Base-by-base conservation (phyloP, 2,329 filamentous ascomycete species). In the Fusarium agapanthi region DNA sequence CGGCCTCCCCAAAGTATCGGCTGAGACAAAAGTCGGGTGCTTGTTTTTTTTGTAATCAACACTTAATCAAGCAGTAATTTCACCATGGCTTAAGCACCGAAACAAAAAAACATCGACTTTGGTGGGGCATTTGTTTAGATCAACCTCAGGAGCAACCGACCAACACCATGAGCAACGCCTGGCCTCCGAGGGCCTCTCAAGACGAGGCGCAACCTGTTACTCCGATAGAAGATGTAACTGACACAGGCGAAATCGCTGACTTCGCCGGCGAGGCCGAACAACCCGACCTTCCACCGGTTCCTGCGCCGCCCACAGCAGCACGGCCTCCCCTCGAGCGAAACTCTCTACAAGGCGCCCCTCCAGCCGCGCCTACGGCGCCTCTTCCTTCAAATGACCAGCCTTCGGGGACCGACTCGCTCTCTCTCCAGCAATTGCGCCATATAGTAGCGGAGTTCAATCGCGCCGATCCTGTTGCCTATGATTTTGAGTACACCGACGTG, bases 401-500 rank as follows among this genome's bases (percentile, higher is more conserved):
- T 82, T 20, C 83, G 43, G 86, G 84, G 13, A 89, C 79, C 30
- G 92, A 95, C 82, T 95, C 93, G 22, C 86, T 95, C 34, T 95
- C 92, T 38, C 84, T 95, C 47, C 87, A 90, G 68, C 93, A 95
- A 81, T 85, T 95, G 55, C 88, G 90, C 72, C 90, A 89, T 73
- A 88, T 95, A 60, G 91, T 95, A 24, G 89, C 90, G 70, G 93
- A 95, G 66, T 90, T 94, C 74, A 92, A 92, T 22, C 89, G 89
- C 71, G 80, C 86, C 57, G 92, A 95, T 73, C 88, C 92, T 55
- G 86, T 88, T 47, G 90, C 90, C 16, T 99, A 99, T 85, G 95
- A 96, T 68, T 99, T 97, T 80, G 89, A 89, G 71, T 95, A 95
- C 83, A 85, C 88, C 32, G 93, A 95, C 81, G 88, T 88, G 62